A percentile compares a stretch with the other conserved stretches of the same genome.
Conservation (phyloP, 202 grass and related monocot genomes). For the Carex sylvatica region DNA sequence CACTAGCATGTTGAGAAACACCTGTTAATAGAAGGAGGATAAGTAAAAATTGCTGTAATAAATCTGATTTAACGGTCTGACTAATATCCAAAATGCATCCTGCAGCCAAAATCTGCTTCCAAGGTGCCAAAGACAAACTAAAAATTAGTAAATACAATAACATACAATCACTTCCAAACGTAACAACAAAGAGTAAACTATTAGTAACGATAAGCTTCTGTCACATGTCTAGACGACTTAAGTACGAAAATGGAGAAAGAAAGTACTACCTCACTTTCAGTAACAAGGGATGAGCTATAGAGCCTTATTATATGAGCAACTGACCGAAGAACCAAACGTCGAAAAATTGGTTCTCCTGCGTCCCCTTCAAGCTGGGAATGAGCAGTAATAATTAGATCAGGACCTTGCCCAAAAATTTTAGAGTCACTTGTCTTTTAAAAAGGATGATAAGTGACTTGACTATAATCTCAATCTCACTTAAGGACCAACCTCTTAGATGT, state of each 20-base stretch:
- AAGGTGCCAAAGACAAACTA: neutral
- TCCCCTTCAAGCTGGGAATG: slow-evolving; percentile 85
- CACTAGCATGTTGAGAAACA: slow-evolving; percentile 96
- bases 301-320: slow-evolving; percentile 97
- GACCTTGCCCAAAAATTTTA: neutral
- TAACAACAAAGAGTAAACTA: neutral
- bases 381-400: slow-evolving; percentile 17
- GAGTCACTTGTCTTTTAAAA: neutral
- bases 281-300: slow-evolving; percentile 91
- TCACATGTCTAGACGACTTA: neutral
- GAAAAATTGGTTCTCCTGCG: slow-evolving; percentile 87
- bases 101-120: neutral
- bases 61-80: slow-evolving; percentile 11
- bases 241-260: slow-evolving; percentile 15
- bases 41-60: slow-evolving; percentile 6
- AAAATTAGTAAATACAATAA: neutral
- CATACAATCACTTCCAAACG: neutral
- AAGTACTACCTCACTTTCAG: slow-evolving; percentile 86
- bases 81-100: neutral
- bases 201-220: neutral
- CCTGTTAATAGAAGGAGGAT: slow-evolving; percentile 43
- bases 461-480: slow-evolving; percentile 2
- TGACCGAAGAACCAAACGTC: slow-evolving; percentile 89
- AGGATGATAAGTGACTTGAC: neutral
- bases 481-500: neutral